Evolutionary conservation across 352 stramenopile species (phyloP).

Genomic region (Globisporangium lucens): DNA sequence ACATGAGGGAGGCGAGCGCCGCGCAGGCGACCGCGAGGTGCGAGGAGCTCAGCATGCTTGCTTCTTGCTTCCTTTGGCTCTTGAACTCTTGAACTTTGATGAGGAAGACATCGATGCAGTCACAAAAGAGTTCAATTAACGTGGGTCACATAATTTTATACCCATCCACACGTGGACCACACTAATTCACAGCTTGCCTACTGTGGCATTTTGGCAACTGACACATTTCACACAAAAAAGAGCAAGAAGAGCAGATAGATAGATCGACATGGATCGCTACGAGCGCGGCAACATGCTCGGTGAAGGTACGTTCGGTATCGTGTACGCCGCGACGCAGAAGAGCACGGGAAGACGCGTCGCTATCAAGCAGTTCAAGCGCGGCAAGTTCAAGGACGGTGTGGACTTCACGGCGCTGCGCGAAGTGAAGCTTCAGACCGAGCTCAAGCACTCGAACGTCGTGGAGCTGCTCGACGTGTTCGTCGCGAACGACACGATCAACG

Average conservation of each 20-base stretch:
- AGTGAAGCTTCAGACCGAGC: constrained; percentile 86
- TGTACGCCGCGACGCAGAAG: constrained; percentile 78
- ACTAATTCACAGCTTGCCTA: not conserved
- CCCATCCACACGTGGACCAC: not conserved
- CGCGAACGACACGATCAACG: constrained; percentile 86
- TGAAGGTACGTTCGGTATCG: constrained; percentile 88
- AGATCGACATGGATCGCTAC: constrained; percentile 69
- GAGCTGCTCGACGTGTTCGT: constrained; percentile 88
- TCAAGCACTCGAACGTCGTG: constrained; percentile 84
- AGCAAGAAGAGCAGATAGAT: not conserved
- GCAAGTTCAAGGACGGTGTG: constrained; percentile 87
- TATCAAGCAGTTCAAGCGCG: constrained; percentile 89
- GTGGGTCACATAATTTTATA: not conserved
- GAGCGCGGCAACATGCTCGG: constrained; percentile 69
- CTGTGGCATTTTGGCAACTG: not conserved
- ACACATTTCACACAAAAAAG: not conserved
- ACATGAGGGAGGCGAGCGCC: not conserved
- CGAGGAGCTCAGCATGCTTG: constrained; percentile 3
- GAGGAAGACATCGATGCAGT: too few species aligned
- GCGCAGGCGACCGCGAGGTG: not conserved
- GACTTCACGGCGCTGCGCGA: constrained; percentile 88
- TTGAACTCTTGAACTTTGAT: not conserved
- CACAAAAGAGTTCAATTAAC: not conserved
- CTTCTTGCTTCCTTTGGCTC: not conserved
- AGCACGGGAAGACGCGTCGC: constrained; percentile 64